Conservation (phyloP, 805 yeast species). For the Candida ascalaphidarum region DNA sequence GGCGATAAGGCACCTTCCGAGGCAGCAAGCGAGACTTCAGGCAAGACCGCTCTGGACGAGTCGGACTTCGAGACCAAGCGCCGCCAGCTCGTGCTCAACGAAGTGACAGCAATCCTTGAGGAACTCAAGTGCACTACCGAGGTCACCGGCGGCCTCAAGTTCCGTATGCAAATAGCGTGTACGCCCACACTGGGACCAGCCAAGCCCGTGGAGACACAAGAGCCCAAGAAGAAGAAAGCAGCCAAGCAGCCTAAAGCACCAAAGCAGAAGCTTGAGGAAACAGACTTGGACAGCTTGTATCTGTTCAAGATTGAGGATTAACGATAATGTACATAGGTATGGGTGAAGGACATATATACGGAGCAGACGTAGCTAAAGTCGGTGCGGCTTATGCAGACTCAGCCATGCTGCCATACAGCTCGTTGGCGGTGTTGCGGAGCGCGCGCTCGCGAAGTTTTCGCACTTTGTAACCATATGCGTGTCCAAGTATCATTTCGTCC, state of each 20-base stretch:
- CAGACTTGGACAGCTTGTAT: conserved; percentile 32
- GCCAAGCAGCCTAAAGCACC: conserved; percentile 6
- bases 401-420: conserved; percentile 24
- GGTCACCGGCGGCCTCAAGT: too few species aligned
- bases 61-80: conserved; percentile 8
- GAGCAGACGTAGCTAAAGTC: too few species aligned
- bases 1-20: conserved; percentile 9
- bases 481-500: conserved; percentile 32
- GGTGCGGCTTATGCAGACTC: conserved; percentile 9
- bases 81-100: too few species aligned
- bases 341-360: conserved; percentile 1
- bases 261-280: conserved; percentile 10
- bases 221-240: conserved; percentile 7
- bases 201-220: conserved; percentile 9
- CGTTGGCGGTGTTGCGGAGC: not conserved
- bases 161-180: too few species aligned
- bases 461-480: conserved; percentile 33
- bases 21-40: conserved; percentile 1
- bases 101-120: too few species aligned
- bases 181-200: too few species aligned
- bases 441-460: conserved; percentile 24
- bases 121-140: too few species aligned
- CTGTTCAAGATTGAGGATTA: conserved; percentile 31
- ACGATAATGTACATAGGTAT: conserved; percentile 5
- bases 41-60: conserved; percentile 5